Evolutionary conservation across 192 early-diverging fungal genomes (phyloP).

Genomic region (Dissophora ornata): DNA sequence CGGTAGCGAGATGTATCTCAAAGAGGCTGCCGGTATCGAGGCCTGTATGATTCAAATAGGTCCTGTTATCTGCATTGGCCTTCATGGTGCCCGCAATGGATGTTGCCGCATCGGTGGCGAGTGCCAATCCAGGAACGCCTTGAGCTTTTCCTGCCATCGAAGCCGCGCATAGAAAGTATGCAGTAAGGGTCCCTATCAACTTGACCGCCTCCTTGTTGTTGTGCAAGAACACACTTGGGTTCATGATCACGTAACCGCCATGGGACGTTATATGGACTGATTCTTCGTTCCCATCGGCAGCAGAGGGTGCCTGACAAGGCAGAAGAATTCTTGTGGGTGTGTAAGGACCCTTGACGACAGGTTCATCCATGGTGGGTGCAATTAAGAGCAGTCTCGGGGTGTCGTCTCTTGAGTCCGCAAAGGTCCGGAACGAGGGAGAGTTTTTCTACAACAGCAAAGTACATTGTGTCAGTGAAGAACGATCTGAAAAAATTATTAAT

Average conservation of each 20-base stretch:
- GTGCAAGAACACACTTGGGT: constrained; percentile 14
- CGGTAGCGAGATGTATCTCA: constrained; percentile 7
- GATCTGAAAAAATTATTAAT: too few species aligned
- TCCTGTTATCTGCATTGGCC: constrained; percentile 1
- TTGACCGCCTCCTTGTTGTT: constrained; percentile 16
- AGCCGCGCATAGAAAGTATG: not conserved
- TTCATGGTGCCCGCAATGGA: not conserved
- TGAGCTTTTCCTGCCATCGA: not conserved
- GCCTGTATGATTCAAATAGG: not conserved
- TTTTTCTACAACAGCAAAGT: not conserved
- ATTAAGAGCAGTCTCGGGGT: constrained; percentile 7
- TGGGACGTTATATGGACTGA: constrained; percentile 17
- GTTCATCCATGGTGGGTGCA: constrained; percentile 10
- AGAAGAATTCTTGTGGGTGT: constrained; percentile 7
- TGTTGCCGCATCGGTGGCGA: not conserved
- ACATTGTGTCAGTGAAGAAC: not conserved
- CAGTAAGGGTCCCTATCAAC: not conserved
- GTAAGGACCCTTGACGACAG: constrained; percentile 5
- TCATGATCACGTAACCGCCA: constrained; percentile 12
- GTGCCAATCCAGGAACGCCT: not conserved
- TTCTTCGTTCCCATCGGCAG: not conserved
- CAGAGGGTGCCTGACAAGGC: constrained; percentile 9
- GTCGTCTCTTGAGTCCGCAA: constrained; percentile 11
- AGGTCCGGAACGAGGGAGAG: too few species aligned
- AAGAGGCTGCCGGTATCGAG: constrained; percentile 3